A percentile compares a stretch with the other conserved stretches of the same genome.
Evolutionary conservation across 1,284 basidiomycete genomes (phyloP).

Genomic region (Mycosarcoma maydis): DNA sequence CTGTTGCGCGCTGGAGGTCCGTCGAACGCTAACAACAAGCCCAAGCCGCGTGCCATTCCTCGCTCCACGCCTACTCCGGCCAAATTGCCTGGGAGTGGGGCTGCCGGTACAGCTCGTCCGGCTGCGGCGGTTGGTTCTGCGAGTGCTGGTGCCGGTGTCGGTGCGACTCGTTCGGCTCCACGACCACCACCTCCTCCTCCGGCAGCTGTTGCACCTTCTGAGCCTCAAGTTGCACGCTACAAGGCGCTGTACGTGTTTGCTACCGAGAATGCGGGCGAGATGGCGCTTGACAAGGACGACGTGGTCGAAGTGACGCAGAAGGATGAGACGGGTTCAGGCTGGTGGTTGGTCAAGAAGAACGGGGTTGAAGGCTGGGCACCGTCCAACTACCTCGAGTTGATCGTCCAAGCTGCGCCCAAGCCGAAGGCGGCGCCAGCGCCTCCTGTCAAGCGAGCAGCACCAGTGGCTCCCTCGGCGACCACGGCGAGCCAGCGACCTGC

Average conservation of each 20-base stretch:
- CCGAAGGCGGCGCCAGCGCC: conserved; percentile 57
- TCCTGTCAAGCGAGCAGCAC: conserved; percentile 65
- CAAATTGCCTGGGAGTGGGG: conserved; percentile 31
- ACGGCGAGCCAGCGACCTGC: conserved; percentile 22
- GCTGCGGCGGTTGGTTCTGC: conserved; percentile 28
- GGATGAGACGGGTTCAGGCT: conserved; percentile 74
- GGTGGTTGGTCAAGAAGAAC: conserved; percentile 94
- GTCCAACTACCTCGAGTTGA: conserved; percentile 82
- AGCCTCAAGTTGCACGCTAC: conserved; percentile 80
- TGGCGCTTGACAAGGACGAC: conserved; percentile 89
- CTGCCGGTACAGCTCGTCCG: conserved; percentile 12
- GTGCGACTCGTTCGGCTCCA: conserved; percentile 16
- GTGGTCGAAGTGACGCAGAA: conserved; percentile 90
- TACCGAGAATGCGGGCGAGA: conserved; percentile 86
- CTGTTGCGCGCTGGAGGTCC: conserved; percentile 81
- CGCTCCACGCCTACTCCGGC: conserved; percentile 35
- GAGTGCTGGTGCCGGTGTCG: conserved; percentile 61
- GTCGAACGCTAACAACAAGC: conserved; percentile 49
- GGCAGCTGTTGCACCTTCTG: conserved; percentile 53
- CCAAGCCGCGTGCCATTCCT: conserved; percentile 58
- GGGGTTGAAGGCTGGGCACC: conserved; percentile 90
- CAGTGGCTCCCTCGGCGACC: conserved; percentile 65
- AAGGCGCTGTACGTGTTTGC: conserved; percentile 77
- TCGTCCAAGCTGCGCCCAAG: conserved; percentile 75
- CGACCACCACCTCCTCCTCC: conserved; percentile 71